Conservation (phyloP, 805 yeast species). For the Candida lessepsii region DNA sequence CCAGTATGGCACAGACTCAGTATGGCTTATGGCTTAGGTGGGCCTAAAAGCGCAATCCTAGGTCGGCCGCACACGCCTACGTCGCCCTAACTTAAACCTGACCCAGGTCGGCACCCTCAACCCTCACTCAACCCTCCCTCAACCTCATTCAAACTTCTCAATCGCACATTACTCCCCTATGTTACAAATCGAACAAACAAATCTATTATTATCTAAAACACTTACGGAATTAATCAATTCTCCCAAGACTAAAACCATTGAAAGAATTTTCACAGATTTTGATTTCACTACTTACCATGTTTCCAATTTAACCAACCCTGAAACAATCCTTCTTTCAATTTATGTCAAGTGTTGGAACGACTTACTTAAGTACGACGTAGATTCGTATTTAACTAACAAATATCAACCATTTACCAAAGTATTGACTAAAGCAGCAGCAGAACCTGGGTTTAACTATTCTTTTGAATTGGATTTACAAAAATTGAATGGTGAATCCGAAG, state of each 20-base stretch:
- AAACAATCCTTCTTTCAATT: constrained; percentile 65
- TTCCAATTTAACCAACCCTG: constrained; percentile 74
- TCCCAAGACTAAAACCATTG: constrained; percentile 51
- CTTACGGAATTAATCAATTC: constrained; percentile 65
- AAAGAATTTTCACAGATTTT: constrained; percentile 89
- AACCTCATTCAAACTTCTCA: background rate
- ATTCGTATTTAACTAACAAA: constrained; percentile 49
- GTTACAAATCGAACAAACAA: constrained; percentile 85
- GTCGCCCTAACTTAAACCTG: no score
- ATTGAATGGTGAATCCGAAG: constrained; percentile 36
- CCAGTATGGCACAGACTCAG: no score
- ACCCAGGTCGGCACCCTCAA: no score
- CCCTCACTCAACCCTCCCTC: no score
- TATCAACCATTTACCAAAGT: constrained; percentile 39
- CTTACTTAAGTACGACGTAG: constrained; percentile 64
- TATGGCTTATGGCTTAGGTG: no score
- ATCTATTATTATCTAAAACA: constrained; percentile 77
- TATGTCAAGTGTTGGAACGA: constrained; percentile 78
- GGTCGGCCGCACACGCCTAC: no score
- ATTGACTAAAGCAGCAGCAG: constrained; percentile 40
- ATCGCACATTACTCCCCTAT: constrained; percentile 33
- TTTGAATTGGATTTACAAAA: constrained; percentile 60
- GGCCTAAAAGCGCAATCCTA: no score
- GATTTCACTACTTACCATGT: constrained; percentile 94
- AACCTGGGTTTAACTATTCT: constrained; percentile 81